These are phyloP conservation scores for Auriscalpium microsporum DNA, from an alignment of 768 basidiomycete species.

Conservation along the genomic window DNA sequence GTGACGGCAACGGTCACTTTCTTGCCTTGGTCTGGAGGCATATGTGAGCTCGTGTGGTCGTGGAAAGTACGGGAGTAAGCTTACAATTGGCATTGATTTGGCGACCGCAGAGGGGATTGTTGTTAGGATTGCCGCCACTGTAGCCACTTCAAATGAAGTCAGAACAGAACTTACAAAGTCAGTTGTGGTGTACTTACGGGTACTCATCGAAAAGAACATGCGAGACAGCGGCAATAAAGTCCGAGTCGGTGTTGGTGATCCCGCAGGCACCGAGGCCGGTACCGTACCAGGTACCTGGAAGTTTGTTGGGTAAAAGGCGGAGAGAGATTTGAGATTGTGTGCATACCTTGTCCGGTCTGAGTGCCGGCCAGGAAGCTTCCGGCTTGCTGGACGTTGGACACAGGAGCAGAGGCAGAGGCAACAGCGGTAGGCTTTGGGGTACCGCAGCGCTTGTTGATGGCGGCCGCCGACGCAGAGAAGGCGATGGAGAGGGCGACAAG, in stretches of 20 bases:
- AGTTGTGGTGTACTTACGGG: conserved; percentile 35
- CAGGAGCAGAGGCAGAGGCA: not conserved
- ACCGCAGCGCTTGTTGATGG: conserved; percentile 22
- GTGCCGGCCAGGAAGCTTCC: conserved; percentile 34
- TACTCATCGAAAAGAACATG: conserved; percentile 44
- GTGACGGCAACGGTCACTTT: conserved; percentile 39
- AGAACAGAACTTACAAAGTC: not conserved
- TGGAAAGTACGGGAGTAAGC: conserved; percentile 13
- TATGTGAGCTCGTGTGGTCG: conserved; percentile 1
- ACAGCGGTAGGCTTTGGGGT: conserved; percentile 1
- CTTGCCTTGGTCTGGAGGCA: conserved; percentile 40
- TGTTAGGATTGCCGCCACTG: conserved; percentile 54
- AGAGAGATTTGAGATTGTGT: not conserved
- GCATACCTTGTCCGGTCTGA: conserved; percentile 40
- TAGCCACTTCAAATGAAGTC: conserved; percentile 36
- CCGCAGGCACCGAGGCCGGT: conserved; percentile 63
- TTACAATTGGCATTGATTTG: conserved; percentile 40
- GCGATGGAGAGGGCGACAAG: conserved; percentile 36
- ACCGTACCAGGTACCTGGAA: conserved; percentile 43
- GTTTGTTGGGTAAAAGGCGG: not conserved
- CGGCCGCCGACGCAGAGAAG: conserved; percentile 29
- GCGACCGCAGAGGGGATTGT: conserved; percentile 62
- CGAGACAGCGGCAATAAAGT: conserved; percentile 55
- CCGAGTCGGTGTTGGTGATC: conserved; percentile 39
- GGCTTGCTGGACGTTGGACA: not conserved